These are phyloP conservation scores for Rachicladosporium sp. DNA, from an alignment of 2,329 filamentous ascomycete species.

Conservation along the genomic window DNA sequence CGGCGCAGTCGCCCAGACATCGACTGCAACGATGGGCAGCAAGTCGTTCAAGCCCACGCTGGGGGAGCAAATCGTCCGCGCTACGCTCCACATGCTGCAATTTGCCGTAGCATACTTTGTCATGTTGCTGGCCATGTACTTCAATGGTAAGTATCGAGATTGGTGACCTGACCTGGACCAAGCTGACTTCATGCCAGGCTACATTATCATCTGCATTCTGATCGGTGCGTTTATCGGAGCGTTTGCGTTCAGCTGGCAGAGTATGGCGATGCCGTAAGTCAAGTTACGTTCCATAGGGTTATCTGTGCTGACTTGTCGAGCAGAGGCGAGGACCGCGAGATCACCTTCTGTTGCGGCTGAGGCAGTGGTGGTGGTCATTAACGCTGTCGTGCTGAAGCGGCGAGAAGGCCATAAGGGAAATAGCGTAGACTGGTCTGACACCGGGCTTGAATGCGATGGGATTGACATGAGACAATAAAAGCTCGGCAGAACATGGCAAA, in stretches of 20 bases:
- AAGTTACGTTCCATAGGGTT: background rate
- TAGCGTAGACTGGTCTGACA: too few relatives aligned
- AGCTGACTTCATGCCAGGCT: constrained; percentile 24
- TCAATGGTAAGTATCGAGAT: constrained; percentile 30
- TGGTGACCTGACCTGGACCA: too few relatives aligned
- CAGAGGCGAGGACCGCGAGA: constrained; percentile 11
- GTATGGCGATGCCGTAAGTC: constrained; percentile 7
- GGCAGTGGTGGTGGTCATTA: too few relatives aligned
- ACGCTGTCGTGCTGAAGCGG: too few relatives aligned
- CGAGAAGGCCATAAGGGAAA: too few relatives aligned
- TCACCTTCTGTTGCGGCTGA: constrained; percentile 16
- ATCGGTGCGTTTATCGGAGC: constrained; percentile 62
- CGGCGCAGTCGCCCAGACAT: background rate
- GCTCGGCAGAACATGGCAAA: too few relatives aligned
- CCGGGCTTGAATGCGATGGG: too few relatives aligned
- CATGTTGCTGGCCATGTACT: constrained; percentile 56
- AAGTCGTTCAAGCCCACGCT: constrained; percentile 26
- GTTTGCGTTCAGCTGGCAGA: constrained; percentile 63
- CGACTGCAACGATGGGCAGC: constrained; percentile 31
- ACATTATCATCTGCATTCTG: constrained; percentile 70
- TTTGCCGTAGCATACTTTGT: constrained; percentile 68
- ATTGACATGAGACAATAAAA: too few relatives aligned
- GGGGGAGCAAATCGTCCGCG: constrained; percentile 53
- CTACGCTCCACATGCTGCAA: constrained; percentile 55
- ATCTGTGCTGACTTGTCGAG: constrained; percentile 1